These are phyloP conservation scores for Gautieria morchelliformis DNA, from an alignment of 768 basidiomycete genomes.

Conservation along the genomic window DNA sequence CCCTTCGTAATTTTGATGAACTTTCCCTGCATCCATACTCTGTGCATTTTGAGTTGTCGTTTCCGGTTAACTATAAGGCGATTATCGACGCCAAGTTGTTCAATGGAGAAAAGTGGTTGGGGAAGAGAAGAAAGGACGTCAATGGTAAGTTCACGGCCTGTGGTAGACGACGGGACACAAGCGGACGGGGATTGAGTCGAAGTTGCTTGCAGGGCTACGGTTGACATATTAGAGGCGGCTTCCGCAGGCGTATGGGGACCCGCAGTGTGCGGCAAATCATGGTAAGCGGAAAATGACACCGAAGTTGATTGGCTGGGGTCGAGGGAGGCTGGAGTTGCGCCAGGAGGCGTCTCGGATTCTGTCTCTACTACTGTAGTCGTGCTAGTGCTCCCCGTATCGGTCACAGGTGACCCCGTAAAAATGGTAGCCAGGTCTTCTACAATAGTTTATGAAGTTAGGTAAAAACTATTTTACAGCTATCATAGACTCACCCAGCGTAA, in stretches of 20 bases:
- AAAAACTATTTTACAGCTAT: background rate
- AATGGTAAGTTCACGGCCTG: conserved; percentile 21
- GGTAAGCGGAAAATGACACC: background rate
- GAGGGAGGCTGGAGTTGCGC: background rate
- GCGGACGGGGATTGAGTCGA: conserved; percentile 5
- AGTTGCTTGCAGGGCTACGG: conserved; percentile 6
- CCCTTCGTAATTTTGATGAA: conserved; percentile 43
- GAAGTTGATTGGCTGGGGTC: background rate
- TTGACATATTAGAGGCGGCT: background rate
- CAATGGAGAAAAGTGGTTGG: conserved; percentile 66
- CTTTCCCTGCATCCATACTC: conserved; percentile 90
- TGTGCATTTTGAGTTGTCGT: conserved; percentile 92
- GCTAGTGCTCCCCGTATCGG: background rate
- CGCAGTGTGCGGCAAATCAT: background rate
- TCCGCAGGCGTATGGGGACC: conserved; percentile 7
- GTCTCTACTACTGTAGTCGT: conserved; percentile 5
- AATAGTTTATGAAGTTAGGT: background rate
- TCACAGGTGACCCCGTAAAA: conserved; percentile 54
- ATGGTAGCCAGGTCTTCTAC: conserved; percentile 71
- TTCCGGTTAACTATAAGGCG: conserved; percentile 90
- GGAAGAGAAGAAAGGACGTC: conserved; percentile 19
- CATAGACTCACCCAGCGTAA: conserved; percentile 57
- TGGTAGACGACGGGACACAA: conserved; percentile 14
- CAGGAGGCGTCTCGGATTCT: background rate
- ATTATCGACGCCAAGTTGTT: conserved; percentile 83